These are phyloP conservation scores for Diplodia mutila DNA, from an alignment of 2,329 filamentous ascomycete genomes.

Conservation along the genomic window DNA sequence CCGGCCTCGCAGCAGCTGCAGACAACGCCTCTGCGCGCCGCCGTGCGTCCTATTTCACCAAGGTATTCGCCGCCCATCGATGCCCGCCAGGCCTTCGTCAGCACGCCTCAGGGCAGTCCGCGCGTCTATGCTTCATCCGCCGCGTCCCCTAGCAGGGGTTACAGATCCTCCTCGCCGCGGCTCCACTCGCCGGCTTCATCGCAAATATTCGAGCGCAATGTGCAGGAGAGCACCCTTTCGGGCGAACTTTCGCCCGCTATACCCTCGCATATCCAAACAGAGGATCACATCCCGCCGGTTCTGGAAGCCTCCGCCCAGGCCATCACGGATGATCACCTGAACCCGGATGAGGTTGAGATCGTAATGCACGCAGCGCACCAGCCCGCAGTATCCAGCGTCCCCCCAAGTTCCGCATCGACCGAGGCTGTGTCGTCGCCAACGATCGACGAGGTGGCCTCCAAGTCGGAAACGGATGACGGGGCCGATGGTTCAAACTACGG, in stretches of 20 bases:
- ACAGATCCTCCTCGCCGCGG: constrained; percentile 71
- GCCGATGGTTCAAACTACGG: constrained; percentile 76
- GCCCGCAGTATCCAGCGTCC: constrained; percentile 64
- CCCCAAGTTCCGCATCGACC: constrained; percentile 11
- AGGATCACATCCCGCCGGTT: constrained; percentile 90
- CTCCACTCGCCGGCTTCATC: constrained; percentile 76
- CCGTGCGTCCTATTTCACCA: constrained; percentile 30
- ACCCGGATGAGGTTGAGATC: constrained; percentile 90
- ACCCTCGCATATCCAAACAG: constrained; percentile 88
- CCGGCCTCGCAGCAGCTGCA: neutral
- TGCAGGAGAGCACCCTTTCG: constrained; percentile 73
- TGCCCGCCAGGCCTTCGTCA: constrained; percentile 33
- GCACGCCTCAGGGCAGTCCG: constrained; percentile 41
- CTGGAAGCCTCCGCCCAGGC: constrained; percentile 89
- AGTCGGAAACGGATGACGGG: constrained; percentile 35
- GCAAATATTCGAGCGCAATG: constrained; percentile 89
- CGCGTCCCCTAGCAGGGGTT: constrained; percentile 66
- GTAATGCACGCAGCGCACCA: constrained; percentile 85
- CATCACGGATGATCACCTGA: constrained; percentile 82
- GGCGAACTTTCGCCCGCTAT: constrained; percentile 80
- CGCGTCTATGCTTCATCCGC: constrained; percentile 38
- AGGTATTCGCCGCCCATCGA: constrained; percentile 33
- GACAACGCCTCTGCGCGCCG: constrained; percentile 8
- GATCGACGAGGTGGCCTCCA: constrained; percentile 34
- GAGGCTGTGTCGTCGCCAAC: constrained; percentile 42